phyloP scores from a whole-genome alignment of 2,329 filamentous ascomycete species.

The Colletotrichum noveboracense region DNA sequence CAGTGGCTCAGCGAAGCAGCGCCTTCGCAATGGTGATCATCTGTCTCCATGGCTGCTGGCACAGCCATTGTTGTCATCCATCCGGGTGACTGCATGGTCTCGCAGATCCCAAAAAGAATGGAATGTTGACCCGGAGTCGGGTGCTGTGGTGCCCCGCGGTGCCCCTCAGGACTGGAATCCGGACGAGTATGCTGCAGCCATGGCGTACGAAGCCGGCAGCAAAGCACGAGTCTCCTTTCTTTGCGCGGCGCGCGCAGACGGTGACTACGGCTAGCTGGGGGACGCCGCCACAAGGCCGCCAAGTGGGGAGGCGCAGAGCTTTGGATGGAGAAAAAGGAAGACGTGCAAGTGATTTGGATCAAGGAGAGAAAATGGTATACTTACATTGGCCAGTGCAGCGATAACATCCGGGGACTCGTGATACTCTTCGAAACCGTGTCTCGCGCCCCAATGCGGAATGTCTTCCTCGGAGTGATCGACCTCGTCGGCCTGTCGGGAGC shows the following conservation, averaged over 20 bases:
- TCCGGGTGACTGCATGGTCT: not conserved
- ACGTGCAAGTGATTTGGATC: not conserved
- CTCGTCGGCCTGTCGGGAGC: slow-evolving; percentile 41
- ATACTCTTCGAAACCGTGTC: slow-evolving; percentile 92
- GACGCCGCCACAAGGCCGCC: not conserved
- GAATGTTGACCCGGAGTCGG: not conserved
- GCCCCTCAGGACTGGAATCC: not conserved
- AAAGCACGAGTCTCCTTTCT: not conserved
- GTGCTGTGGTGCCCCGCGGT: not conserved
- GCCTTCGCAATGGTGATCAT: not conserved
- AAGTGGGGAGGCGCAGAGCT: not conserved
- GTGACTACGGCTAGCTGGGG: not conserved
- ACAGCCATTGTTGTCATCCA: not conserved
- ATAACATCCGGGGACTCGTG: slow-evolving; percentile 91
- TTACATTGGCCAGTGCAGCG: slow-evolving; percentile 79
- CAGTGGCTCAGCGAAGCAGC: not conserved
- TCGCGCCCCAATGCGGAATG: slow-evolving; percentile 60
- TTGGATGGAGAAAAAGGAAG: slow-evolving; percentile 4
- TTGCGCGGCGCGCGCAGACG: not conserved
- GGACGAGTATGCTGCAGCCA: not conserved
- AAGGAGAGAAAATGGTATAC: slow-evolving; percentile 36
- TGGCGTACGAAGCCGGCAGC: not conserved
- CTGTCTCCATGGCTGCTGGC: not conserved
- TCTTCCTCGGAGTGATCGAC: slow-evolving; percentile 51
- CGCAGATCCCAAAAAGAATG: not conserved